Conservation (phyloP, 306 rosid genomes). For the Luffa acutangula region DNA sequence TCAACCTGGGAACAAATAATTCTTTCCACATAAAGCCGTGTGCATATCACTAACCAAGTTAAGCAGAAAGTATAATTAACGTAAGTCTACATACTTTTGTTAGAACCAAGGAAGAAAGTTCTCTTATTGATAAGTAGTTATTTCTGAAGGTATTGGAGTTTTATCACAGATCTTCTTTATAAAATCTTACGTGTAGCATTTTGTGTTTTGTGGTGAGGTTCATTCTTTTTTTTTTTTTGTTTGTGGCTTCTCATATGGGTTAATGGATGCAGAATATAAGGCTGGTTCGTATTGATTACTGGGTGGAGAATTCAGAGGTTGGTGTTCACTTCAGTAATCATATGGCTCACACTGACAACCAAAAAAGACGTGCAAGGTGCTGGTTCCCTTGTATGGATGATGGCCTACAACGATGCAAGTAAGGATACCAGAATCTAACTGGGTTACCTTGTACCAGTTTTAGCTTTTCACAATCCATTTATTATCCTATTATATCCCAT, state of each 20-base stretch:
- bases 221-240: conserved; percentile 17
- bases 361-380: conserved; percentile 83
- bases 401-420: conserved; percentile 84
- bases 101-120: neutral
- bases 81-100: neutral
- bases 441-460: neutral
- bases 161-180: neutral
- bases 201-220: conserved; percentile 31
- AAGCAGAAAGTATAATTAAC: neutral
- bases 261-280: conserved; percentile 89
- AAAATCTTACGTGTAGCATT: neutral
- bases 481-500: conserved; percentile 3
- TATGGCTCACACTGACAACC: conserved; percentile 74
- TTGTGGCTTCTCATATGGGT: conserved; percentile 62
- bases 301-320: conserved; percentile 81
- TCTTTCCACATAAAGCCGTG: neutral
- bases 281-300: conserved; percentile 67
- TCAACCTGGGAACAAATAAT: neutral
- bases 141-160: neutral
- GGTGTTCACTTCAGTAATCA: conserved; percentile 53
- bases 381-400: conserved; percentile 97
- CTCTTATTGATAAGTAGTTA: neutral
- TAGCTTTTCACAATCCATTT: neutral
- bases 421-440: neutral
- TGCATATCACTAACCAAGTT: neutral